Base-by-base conservation (phyloP, 2,329 filamentous ascomycete genomes). In the Didymella arachidicola region DNA sequence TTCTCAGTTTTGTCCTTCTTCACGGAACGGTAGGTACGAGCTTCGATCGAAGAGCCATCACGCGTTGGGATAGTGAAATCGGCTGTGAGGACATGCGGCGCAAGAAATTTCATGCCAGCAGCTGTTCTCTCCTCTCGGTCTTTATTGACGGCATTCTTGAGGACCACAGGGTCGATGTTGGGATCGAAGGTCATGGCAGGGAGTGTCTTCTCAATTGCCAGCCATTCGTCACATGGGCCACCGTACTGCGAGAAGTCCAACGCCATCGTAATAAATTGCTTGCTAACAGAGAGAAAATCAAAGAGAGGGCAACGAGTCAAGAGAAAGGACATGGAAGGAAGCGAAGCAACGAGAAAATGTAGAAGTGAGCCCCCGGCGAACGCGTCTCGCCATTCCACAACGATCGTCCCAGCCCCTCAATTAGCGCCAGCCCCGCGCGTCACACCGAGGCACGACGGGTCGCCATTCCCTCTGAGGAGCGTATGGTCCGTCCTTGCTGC, bases 1-100 rank as follows among this genome's bases (percentile, higher is more conserved):
- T 61, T 67, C 41, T 76, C 73, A 10, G 75, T 66, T 27, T 67
- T 29, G 8, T 74, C 57, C 2, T 70, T 62, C 3, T 70, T 67
- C 7, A 67, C 58, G 0, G 82, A 78, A 7, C 80, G 79, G 63
- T 84, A 85, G 46, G 66, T 82, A 30, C 83, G 78, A 8, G 77
- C 81, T 65, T 81, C 75, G 26, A 85, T 73, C 1, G 65, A 63
- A 4, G 72, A 69, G 11, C 80, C 80, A 59, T 85, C 83, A 11
- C 82, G 79, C 0, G 80, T 76, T 0, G 76, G 71, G 44, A 82
- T 79, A 26, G 46, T 52, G 49, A 72, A 61, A 26, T 72, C 64
- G 26, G 41, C 52, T 2, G 47, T 67, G 1, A 63, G 51, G 14
- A 76, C 63, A 36, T 70, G 62, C n/a, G 72, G 59, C 1, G 55